A percentile compares a stretch with the other conserved stretches of the same genome.
These are phyloP conservation scores for Pyrenophora teres DNA, from an alignment of 2,329 filamentous ascomycete genomes.

Conservation along the genomic window DNA sequence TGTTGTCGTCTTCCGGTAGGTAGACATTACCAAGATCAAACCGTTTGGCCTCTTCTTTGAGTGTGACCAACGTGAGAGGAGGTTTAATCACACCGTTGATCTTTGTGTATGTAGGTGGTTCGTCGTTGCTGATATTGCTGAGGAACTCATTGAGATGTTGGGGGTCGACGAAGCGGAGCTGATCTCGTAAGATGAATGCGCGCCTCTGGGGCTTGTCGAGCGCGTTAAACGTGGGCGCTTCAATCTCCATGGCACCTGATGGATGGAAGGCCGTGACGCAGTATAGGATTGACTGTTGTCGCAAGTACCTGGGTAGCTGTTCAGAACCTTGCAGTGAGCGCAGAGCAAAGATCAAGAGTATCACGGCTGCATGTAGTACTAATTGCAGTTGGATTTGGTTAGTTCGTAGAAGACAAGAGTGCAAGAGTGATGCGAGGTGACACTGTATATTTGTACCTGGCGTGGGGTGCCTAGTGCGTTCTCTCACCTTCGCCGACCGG, in stretches of 20 bases:
- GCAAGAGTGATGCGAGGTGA: background rate
- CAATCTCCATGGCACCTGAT: conserved; percentile 12
- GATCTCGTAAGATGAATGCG: conserved; percentile 32
- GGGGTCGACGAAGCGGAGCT: conserved; percentile 31
- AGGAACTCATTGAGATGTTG: conserved; percentile 37
- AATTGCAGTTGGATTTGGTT: background rate
- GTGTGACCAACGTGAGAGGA: conserved; percentile 23
- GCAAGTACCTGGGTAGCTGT: too few relatives aligned
- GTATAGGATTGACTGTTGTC: too few relatives aligned
- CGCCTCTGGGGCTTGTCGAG: conserved; percentile 38
- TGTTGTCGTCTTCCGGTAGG: conserved; percentile 23
- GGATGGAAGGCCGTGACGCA: background rate
- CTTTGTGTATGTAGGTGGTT: conserved; percentile 36
- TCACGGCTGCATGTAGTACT: background rate
- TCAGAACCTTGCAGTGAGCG: background rate
- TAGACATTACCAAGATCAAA: conserved; percentile 41
- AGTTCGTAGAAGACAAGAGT: background rate
- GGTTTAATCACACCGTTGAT: conserved; percentile 29
- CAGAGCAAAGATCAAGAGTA: background rate
- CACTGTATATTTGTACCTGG: background rate
- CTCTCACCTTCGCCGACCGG: background rate
- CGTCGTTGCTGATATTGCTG: conserved; percentile 27
- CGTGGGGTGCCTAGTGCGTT: background rate
- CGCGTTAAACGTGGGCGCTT: conserved; percentile 20
- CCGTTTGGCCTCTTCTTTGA: conserved; percentile 26